Percentiles rank a stretch among this genome's conserved stretches.
Evolutionary conservation across 805 yeast species (phyloP).

Genomic region (Hanseniaspora valbyensis): DNA sequence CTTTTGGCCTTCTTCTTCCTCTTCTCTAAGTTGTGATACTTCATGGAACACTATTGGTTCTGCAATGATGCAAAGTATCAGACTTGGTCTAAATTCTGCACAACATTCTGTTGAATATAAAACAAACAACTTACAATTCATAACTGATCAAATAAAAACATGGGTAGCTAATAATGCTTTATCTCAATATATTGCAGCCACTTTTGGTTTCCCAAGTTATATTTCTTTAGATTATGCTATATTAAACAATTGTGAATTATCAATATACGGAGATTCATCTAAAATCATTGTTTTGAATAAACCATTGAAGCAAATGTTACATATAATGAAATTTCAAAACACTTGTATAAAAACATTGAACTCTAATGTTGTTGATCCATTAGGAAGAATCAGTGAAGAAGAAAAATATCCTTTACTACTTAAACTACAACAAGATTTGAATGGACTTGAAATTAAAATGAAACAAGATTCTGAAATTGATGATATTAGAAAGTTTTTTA

Average conservation of each 20-base stretch:
- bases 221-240: slow-evolving; percentile 71
- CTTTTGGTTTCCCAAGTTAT: slow-evolving; percentile 91
- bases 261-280: slow-evolving; percentile 21
- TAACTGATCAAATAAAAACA: slow-evolving; percentile 72
- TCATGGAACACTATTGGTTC: slow-evolving; percentile 92
- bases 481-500: slow-evolving; percentile 55
- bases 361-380: slow-evolving; percentile 53
- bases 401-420: slow-evolving; percentile 68
- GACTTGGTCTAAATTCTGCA: slow-evolving; percentile 83
- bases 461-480: slow-evolving; percentile 45
- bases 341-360: slow-evolving; percentile 70
- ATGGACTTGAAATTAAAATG: slow-evolving; percentile 51
- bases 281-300: slow-evolving; percentile 38
- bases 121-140: slow-evolving; percentile 31
- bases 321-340: slow-evolving; percentile 75
- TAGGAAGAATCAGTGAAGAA: slow-evolving; percentile 52
- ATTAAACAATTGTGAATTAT: slow-evolving; percentile 36
- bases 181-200: slow-evolving; percentile 79
- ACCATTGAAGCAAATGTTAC: slow-evolving; percentile 64
- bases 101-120: slow-evolving; percentile 50
- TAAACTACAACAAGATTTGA: slow-evolving; percentile 59
- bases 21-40: slow-evolving; percentile 88
- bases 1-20: slow-evolving; percentile 92
- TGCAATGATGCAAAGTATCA: slow-evolving; percentile 82
- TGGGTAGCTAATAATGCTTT: slow-evolving; percentile 92